A percentile compares a stretch with the other conserved stretches of the same genome.
phyloP scores from a whole-genome alignment of 352 stramenopile genomes.

The Pythium pyrilobum region DNA sequence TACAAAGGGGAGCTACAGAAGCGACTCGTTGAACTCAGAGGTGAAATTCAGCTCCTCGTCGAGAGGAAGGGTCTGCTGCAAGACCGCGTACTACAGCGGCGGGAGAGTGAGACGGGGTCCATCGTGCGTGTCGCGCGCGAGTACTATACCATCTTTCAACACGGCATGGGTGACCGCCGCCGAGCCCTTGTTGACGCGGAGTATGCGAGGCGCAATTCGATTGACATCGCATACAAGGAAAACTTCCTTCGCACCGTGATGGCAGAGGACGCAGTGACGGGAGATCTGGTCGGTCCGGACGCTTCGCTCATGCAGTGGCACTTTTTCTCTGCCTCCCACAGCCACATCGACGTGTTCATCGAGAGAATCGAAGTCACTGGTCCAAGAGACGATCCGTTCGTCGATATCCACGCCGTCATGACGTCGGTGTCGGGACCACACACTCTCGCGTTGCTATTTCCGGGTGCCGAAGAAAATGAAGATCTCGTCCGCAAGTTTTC shows the following conservation, averaged over 20 bases:
- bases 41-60: background rate
- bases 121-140: background rate
- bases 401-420: conserved; percentile 6
- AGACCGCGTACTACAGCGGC: background rate
- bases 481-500: conserved; percentile 3
- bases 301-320: conserved; percentile 16
- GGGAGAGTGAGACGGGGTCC: background rate
- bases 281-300: conserved; percentile 13
- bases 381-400: background rate
- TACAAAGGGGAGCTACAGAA: conserved; percentile 6
- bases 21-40: background rate
- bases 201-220: background rate
- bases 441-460: conserved; percentile 5
- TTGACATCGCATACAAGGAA: conserved; percentile 10
- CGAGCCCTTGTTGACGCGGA: background rate
- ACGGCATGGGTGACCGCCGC: conserved; percentile 7
- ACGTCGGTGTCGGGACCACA: conserved; percentile 1
- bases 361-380: conserved; percentile 2
- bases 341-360: background rate
- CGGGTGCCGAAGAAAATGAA: background rate
- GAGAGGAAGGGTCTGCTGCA: conserved; percentile 1
- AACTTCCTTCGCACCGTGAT: conserved; percentile 16
- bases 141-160: conserved; percentile 15
- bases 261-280: conserved; percentile 5
- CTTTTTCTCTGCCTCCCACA: conserved; percentile 6